Conservation (phyloP, 805 yeast species). For the Yamadazyma nakazawae region DNA sequence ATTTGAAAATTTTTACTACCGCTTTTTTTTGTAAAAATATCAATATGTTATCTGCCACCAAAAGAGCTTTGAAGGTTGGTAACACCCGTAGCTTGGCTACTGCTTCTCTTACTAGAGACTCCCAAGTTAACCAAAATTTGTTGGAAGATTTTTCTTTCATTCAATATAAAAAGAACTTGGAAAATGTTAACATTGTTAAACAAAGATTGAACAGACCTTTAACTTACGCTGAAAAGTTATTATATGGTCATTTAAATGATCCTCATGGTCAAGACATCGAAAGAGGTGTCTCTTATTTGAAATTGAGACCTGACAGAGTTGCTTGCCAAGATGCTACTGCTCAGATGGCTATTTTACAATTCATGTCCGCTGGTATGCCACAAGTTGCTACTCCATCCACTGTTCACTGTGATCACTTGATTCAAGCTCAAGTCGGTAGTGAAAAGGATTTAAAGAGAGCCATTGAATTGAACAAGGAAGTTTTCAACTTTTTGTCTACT, state of each 20-base stretch:
- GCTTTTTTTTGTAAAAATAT: not conserved
- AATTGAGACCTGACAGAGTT: constrained; percentile 95
- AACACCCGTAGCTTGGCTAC: constrained; percentile 50
- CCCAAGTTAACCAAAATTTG: constrained; percentile 77
- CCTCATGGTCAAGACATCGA: constrained; percentile 83
- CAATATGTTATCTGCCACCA: constrained; percentile 42
- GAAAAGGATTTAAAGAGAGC: constrained; percentile 81
- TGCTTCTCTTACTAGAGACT: constrained; percentile 55
- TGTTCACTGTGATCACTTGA: constrained; percentile 96
- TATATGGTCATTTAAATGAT: constrained; percentile 91
- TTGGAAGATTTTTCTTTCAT: constrained; percentile 82
- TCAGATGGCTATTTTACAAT: constrained; percentile 95
- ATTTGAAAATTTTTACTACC: constrained; percentile 3
- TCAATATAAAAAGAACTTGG: constrained; percentile 86
- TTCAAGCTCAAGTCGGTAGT: constrained; percentile 94
- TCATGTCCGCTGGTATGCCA: constrained; percentile 92
- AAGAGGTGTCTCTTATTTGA: constrained; percentile 88
- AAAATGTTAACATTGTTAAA: constrained; percentile 82
- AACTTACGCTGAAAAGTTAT: constrained; percentile 92
- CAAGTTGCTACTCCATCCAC: constrained; percentile 92
- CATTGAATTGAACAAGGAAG: constrained; percentile 87
- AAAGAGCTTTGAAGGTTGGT: constrained; percentile 27
- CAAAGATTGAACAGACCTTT: constrained; percentile 81
- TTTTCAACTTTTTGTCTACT: constrained; percentile 82
- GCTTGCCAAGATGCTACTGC: constrained; percentile 99